Conservation (phyloP, 495 filamentous ascomycete species). For the Amniculicola lignicola region DNA sequence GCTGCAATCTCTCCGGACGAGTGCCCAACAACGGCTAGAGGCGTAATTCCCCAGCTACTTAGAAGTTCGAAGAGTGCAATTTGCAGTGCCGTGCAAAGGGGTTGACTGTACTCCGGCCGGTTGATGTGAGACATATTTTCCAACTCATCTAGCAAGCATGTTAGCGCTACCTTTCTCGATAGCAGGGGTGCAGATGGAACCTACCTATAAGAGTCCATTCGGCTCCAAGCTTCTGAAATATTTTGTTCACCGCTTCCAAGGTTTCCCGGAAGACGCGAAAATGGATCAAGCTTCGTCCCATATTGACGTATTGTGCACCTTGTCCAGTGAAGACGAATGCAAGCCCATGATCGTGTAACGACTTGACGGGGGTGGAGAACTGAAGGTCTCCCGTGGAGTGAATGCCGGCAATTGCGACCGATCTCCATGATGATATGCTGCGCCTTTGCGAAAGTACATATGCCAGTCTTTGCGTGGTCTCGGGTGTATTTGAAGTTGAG, state of each 20-base stretch:
- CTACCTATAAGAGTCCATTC: constrained; percentile 31
- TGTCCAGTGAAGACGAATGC: constrained; percentile 45
- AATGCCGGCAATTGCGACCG: neutral
- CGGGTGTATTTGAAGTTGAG: neutral
- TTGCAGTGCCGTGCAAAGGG: constrained; percentile 31
- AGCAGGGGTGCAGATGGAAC: neutral
- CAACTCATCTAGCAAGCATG: neutral
- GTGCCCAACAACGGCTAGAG: constrained; percentile 52
- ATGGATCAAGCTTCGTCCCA: constrained; percentile 40
- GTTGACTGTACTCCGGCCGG: constrained; percentile 10
- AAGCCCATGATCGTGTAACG: constrained; percentile 15
- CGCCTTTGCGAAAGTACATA: constrained; percentile 3
- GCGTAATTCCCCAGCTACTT: constrained; percentile 29
- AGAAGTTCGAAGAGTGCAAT: constrained; percentile 28
- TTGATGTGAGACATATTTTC: constrained; percentile 16
- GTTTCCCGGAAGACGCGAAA: constrained; percentile 34
- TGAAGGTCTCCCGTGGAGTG: neutral
- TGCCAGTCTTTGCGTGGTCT: constrained; percentile 4
- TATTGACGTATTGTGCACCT: constrained; percentile 43
- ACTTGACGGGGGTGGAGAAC: neutral
- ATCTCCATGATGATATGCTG: constrained; percentile 1
- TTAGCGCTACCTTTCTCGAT: neutral
- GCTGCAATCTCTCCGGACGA: constrained; percentile 63
- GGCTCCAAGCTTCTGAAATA: no score
- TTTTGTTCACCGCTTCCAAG: no score